These are phyloP conservation scores for Lactarius hengduanensis DNA, from an alignment of 768 basidiomycete genomes.

Conservation along the genomic window DNA sequence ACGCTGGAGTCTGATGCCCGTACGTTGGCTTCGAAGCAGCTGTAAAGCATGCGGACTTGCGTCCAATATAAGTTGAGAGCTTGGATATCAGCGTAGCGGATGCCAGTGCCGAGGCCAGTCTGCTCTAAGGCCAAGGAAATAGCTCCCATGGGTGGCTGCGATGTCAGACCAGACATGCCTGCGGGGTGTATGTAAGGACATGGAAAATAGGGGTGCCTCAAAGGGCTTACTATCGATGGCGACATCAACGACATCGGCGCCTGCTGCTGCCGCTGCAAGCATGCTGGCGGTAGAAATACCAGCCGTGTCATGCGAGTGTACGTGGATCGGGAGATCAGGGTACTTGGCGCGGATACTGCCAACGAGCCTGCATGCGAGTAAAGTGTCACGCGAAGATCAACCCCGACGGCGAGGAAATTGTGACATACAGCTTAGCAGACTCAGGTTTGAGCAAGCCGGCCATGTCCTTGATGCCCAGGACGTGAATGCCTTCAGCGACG, in stretches of 20 bases:
- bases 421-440: constrained; percentile 80
- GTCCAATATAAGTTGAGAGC: constrained; percentile 98
- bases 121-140: constrained; percentile 94
- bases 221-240: constrained; percentile 88
- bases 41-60: constrained; percentile 91
- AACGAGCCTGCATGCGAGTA: constrained; percentile 59
- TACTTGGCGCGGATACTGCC: constrained; percentile 94
- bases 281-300: constrained; percentile 98
- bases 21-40: constrained; percentile 98
- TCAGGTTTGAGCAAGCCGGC: constrained; percentile 94
- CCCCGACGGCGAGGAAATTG: constrained; percentile 9
- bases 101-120: constrained; percentile 89
- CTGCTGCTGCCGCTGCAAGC: constrained; percentile 94
- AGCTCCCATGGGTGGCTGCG: constrained; percentile 99
- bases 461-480: constrained; percentile 99
- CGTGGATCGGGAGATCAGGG: constrained; percentile 97
- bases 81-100: constrained; percentile 95
- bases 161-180: constrained; percentile 99
- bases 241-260: constrained; percentile 96
- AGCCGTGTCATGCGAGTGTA: constrained; percentile 99
- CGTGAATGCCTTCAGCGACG: constrained; percentile 92
- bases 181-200: constrained; percentile 26
- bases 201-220: background rate
- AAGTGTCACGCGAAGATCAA: constrained; percentile 13
- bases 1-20: constrained; percentile 96